phyloP scores from a whole-genome alignment of 2,329 filamentous ascomycete species.

The Curvularia sp. region DNA sequence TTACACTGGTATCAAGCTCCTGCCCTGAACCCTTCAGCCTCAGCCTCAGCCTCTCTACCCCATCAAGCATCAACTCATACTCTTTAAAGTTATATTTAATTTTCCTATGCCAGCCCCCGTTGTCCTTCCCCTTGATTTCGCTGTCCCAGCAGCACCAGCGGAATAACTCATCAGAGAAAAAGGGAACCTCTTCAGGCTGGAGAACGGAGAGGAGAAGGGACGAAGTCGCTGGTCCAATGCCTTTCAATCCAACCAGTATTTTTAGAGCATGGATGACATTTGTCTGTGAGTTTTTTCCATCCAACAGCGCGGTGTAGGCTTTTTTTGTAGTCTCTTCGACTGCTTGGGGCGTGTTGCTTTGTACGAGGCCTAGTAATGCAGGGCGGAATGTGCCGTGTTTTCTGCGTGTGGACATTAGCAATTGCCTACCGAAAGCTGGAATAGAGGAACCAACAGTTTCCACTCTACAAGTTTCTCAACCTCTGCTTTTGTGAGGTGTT shows the following conservation, averaged over 20 bases:
- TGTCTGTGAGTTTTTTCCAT: background rate
- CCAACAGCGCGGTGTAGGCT: slow-evolving; percentile 55
- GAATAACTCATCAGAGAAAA: slow-evolving; percentile 83
- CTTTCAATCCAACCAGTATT: slow-evolving; percentile 67
- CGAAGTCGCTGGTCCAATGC: slow-evolving; percentile 81
- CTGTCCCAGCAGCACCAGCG: slow-evolving; percentile 69
- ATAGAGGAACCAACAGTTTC: slow-evolving; percentile 43
- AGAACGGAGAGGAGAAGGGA: slow-evolving; percentile 74
- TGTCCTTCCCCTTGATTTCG: slow-evolving; percentile 37
- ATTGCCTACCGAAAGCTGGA: too few species aligned
- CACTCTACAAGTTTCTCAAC: slow-evolving; percentile 49
- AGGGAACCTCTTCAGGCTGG: slow-evolving; percentile 66
- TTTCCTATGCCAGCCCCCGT: slow-evolving; percentile 57
- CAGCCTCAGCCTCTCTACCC: slow-evolving; percentile 37
- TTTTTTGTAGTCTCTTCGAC: slow-evolving; percentile 60
- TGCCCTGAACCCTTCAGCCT: slow-evolving; percentile 58
- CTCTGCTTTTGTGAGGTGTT: slow-evolving; percentile 38
- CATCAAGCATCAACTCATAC: slow-evolving; percentile 64
- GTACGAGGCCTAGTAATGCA: slow-evolving; percentile 55
- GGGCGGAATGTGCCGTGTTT: slow-evolving; percentile 62
- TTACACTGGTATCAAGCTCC: slow-evolving; percentile 21
- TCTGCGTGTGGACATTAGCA: slow-evolving; percentile 32
- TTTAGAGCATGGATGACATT: slow-evolving; percentile 54
- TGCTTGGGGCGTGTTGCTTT: slow-evolving; percentile 63
- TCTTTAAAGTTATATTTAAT: slow-evolving; percentile 77